phyloP scores from a whole-genome alignment of 2,329 filamentous ascomycete genomes.

The Colletotrichum tabaci region DNA sequence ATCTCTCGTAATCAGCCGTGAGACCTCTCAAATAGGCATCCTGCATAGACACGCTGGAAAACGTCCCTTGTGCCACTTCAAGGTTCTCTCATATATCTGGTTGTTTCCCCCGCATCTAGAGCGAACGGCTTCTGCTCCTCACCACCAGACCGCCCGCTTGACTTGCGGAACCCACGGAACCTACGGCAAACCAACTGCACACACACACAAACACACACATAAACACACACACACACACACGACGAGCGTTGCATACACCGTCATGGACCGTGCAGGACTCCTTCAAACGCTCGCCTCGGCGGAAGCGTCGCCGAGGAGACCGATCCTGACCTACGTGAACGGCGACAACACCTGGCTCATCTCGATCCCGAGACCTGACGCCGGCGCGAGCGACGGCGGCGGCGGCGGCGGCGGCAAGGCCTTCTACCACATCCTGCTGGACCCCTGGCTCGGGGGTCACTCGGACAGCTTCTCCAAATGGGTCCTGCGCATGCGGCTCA shows the following conservation, averaged over 20 bases:
- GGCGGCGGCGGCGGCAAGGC: conserved; percentile 41
- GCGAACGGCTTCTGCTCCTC: neutral
- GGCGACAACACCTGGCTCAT: conserved; percentile 54
- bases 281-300: conserved; percentile 1
- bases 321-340: conserved; percentile 52
- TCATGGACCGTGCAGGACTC: conserved; percentile 4
- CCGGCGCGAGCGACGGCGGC: conserved; percentile 37
- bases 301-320: conserved; percentile 34
- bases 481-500: conserved; percentile 8
- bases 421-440: conserved; percentile 52
- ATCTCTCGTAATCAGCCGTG: too few relatives aligned
- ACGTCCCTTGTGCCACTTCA: neutral
- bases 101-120: neutral
- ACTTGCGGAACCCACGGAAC: too few relatives aligned
- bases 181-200: neutral
- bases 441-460: conserved; percentile 52
- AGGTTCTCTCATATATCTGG: neutral
- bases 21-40: neutral
- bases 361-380: conserved; percentile 49
- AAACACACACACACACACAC: neutral
- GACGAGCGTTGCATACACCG: too few relatives aligned
- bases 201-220: neutral
- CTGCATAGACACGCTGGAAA: neutral
- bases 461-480: neutral
- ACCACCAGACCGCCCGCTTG: too few relatives aligned